These are phyloP conservation scores for Tubosaeta brunneosetosa DNA, from an alignment of 768 basidiomycete genomes.

Conservation along the genomic window DNA sequence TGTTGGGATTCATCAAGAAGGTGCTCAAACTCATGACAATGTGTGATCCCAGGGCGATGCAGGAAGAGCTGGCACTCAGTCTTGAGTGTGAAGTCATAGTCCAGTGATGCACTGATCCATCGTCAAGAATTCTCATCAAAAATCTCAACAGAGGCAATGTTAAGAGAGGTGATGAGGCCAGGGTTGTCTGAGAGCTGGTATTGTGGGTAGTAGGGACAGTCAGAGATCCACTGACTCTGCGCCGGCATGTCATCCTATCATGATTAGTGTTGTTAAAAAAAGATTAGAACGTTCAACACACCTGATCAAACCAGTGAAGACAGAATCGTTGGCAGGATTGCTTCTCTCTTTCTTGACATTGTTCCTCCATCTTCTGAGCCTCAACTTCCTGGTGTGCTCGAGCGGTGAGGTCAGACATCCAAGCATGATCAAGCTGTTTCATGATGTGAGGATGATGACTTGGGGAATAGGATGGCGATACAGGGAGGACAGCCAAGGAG, in stretches of 20 bases:
- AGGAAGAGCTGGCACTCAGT: background rate
- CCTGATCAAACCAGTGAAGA: background rate
- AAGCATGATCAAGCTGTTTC: background rate
- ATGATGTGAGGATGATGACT: background rate
- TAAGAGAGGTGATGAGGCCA: background rate
- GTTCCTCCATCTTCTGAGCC: background rate
- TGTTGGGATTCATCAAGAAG: background rate
- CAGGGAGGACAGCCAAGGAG: too few species aligned
- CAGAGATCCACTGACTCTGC: background rate
- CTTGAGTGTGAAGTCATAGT: background rate
- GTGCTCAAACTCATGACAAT: background rate
- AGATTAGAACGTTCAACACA: background rate
- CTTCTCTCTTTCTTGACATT: background rate
- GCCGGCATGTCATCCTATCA: background rate
- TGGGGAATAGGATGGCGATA: too few species aligned
- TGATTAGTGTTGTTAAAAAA: too few species aligned
- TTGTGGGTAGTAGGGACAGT: background rate
- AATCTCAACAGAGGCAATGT: background rate
- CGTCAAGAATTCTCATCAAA: background rate
- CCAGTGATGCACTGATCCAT: background rate
- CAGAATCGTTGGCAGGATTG: background rate
- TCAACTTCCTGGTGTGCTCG: background rate
- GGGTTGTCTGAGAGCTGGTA: background rate
- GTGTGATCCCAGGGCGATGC: background rate
- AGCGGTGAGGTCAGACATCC: background rate